phyloP scores from a whole-genome alignment of 257 asterid genomes.

The Solanum virginianum region DNA sequence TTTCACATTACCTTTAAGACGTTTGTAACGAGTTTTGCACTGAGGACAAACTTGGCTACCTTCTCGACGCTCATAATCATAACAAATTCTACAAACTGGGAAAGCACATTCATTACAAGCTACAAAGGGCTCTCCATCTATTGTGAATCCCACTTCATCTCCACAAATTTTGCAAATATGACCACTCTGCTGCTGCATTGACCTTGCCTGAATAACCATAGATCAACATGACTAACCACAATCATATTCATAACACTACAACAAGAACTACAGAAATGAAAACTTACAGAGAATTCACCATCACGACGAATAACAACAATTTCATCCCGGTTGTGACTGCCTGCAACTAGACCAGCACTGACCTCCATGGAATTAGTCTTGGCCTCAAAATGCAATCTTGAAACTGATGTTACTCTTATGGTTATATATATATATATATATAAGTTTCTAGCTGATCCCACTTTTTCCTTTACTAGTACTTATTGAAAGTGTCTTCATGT shows the following conservation, averaged over 20 bases:
- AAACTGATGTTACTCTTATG: background rate
- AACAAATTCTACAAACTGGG: constrained; percentile 27
- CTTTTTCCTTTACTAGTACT: background rate
- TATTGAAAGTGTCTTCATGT: too few relatives aligned
- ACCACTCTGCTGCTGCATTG: background rate
- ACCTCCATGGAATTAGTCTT: background rate
- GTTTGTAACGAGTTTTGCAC: constrained; percentile 24
- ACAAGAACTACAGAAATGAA: background rate
- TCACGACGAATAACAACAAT: constrained; percentile 6
- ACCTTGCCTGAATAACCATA: background rate
- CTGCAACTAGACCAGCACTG: constrained; percentile 2
- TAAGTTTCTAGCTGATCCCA: background rate
- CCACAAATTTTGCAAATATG: constrained; percentile 18
- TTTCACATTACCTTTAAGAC: constrained; percentile 14
- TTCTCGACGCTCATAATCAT: constrained; percentile 25
- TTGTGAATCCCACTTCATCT: constrained; percentile 16
- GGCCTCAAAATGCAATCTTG: background rate
- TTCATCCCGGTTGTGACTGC: constrained; percentile 8
- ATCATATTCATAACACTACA: background rate
- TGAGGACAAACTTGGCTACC: constrained; percentile 27
- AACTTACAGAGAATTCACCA: constrained; percentile 4
- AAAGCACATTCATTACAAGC: constrained; percentile 30
- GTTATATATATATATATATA: background rate
- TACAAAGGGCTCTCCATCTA: constrained; percentile 17
- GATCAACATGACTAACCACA: background rate